Percentiles rank a stretch among this genome's conserved stretches.
Evolutionary conservation across 2,329 filamentous ascomycete species (phyloP).

Genomic region (Cladophialophora bantiana): DNA sequence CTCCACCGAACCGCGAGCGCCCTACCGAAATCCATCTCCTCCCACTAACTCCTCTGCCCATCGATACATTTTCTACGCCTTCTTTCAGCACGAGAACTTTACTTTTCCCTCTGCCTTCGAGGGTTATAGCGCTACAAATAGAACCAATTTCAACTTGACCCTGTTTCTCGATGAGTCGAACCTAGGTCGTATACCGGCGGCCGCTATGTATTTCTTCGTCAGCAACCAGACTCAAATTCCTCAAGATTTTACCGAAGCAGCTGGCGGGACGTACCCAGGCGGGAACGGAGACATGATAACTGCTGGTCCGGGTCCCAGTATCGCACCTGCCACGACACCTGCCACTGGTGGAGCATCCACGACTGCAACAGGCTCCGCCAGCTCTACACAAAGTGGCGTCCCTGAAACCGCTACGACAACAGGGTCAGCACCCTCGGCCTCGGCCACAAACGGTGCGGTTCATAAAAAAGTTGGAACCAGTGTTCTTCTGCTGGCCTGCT

Average conservation of each 20-base stretch:
- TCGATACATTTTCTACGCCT: slow-evolving; percentile 38
- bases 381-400: neutral
- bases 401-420: slow-evolving; percentile 18
- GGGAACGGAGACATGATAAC: slow-evolving; percentile 38
- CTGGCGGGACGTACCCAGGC: slow-evolving; percentile 32
- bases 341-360: slow-evolving; percentile 21
- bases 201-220: slow-evolving; percentile 37
- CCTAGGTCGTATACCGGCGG: slow-evolving; percentile 33
- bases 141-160: slow-evolving; percentile 33
- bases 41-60: slow-evolving; percentile 39
- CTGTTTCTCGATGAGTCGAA: slow-evolving; percentile 32
- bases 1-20: slow-evolving; percentile 26
- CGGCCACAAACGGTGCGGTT: slow-evolving; percentile 14
- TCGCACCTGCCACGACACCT: slow-evolving; percentile 27
- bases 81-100: slow-evolving; percentile 37
- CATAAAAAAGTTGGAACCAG: neutral
- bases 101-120: slow-evolving; percentile 31
- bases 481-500: neutral
- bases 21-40: slow-evolving; percentile 32
- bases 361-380: slow-evolving; percentile 1
- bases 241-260: slow-evolving; percentile 32
- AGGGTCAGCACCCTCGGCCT: slow-evolving; percentile 25
- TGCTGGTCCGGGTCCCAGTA: slow-evolving; percentile 30
- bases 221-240: slow-evolving; percentile 37
- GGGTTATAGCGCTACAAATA: slow-evolving; percentile 31